phyloP scores from a whole-genome alignment of 345 rosid genomes.

The Hibiscus syriacus region DNA sequence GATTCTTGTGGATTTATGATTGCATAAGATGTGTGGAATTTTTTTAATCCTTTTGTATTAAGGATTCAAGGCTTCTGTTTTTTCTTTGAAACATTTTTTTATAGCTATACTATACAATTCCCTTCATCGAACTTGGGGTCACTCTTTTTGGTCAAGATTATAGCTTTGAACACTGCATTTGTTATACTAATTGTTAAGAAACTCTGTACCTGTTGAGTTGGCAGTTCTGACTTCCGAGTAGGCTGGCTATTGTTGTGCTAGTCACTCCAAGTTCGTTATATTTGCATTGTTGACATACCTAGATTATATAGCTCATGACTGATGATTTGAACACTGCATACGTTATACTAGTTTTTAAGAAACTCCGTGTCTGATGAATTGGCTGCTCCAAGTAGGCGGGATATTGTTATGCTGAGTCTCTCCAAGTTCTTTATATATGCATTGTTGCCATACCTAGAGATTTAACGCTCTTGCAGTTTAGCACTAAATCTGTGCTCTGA shows the following conservation, averaged over 20 bases:
- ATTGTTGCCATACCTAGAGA: no score
- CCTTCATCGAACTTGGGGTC: no score
- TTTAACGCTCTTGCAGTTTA: neutral
- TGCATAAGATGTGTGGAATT: neutral
- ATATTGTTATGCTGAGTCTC: no score
- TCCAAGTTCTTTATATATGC: no score
- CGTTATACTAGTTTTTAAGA: no score
- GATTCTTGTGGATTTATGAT: conserved; percentile 9
- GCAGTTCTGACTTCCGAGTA: neutral
- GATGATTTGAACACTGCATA: no score
- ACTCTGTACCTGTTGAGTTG: neutral
- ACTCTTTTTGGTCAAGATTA: neutral
- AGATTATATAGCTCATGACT: no score
- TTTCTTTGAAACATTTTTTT: neutral
- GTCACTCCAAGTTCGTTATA: neutral
- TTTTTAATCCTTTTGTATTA: neutral
- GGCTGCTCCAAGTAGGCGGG: no score
- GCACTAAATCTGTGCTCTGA: neutral
- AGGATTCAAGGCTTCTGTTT: neutral
- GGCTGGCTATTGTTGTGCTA: neutral
- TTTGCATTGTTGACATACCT: neutral
- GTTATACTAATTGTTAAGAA: neutral
- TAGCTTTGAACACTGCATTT: neutral
- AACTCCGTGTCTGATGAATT: no score
- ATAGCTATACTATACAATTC: no score